These are phyloP conservation scores for Solanum hybrid DNA, from an alignment of 305 asterid genomes.

Conservation along the genomic window DNA sequence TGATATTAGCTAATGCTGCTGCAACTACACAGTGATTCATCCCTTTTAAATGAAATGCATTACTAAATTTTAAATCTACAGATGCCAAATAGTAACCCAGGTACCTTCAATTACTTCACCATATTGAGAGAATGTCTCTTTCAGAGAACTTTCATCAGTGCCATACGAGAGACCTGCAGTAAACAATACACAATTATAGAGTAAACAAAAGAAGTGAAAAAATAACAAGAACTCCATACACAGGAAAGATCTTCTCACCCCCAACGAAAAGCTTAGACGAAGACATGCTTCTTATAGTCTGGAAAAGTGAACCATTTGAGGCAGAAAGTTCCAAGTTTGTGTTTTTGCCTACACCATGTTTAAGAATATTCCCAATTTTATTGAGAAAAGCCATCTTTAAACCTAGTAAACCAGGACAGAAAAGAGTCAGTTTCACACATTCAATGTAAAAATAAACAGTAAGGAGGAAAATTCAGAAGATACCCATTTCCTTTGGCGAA, in stretches of 20 bases:
- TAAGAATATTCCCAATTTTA: constrained; percentile 54
- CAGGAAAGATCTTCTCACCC: constrained; percentile 32
- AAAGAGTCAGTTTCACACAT: background rate
- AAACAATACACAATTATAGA: background rate
- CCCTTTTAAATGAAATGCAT: background rate
- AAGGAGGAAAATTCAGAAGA: background rate
- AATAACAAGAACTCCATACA: background rate
- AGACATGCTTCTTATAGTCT: constrained; percentile 80
- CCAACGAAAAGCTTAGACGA: constrained; percentile 83
- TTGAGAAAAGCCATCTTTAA: constrained; percentile 62
- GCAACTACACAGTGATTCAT: background rate
- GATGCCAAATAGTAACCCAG: background rate
- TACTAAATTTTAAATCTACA: background rate
- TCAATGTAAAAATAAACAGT: background rate
- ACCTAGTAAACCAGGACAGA: constrained; percentile 18
- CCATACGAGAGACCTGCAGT: constrained; percentile 62
- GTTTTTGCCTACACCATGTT: constrained; percentile 38
- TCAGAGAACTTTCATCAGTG: constrained; percentile 63
- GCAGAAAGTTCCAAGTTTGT: constrained; percentile 32
- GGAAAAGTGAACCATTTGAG: constrained; percentile 42
- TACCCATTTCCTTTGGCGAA: background rate
- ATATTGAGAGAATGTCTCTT: constrained; percentile 63
- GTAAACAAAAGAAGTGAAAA: background rate
- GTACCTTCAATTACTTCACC: constrained; percentile 86
- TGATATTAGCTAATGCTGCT: background rate